Base-by-base conservation (phyloP, 805 yeast species). In the Suhomyces emberorum region DNA sequence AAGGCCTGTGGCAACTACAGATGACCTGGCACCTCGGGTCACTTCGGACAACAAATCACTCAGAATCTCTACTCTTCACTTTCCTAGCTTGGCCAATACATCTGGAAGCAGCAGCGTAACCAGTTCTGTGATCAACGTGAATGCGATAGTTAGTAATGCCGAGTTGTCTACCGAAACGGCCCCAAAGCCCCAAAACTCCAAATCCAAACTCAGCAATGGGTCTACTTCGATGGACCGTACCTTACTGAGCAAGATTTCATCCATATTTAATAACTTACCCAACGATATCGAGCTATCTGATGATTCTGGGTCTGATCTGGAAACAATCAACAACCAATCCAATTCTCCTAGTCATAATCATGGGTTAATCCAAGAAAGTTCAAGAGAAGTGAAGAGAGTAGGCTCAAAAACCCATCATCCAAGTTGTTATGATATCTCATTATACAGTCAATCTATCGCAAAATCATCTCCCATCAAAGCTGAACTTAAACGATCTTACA, bases 261-360 rank as follows among this genome's bases (percentile, higher is more conserved):
- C 70, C 5, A 61, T 67, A 4, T 69, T 69, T 49, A 69, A 64
- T 41, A 69, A 69, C 29, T 48, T 69, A n/a, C 74, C 74, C 10
- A 69, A 69, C 44, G 74, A 69, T 50, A 65, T 69, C 35, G 73
- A 69, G 39, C 47, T 69, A 5, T 65, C 72, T 0, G 74, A 69
- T 35, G 74, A 69, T 42, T 63, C 70, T n/a, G 70, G 69, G 3
- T 61, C 69, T 1, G 73, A 67, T 33, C 46, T 47, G 28, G 73
- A 68, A 15, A 60, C 70, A 1, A 50, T 61, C 6, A 47, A 45
- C 19, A 46, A 51, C 19, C 28, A 19, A 12, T 19, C 28, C 1
- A 20, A 31, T 9, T 30, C 39, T 7, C 28, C 30, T 4, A 27
- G 20, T 8, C 37, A 34, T 8, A 34, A 30, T 20, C 34, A 34